Base-by-base conservation (phyloP, 805 yeast species). In the Myxozyma kluyveri region DNA sequence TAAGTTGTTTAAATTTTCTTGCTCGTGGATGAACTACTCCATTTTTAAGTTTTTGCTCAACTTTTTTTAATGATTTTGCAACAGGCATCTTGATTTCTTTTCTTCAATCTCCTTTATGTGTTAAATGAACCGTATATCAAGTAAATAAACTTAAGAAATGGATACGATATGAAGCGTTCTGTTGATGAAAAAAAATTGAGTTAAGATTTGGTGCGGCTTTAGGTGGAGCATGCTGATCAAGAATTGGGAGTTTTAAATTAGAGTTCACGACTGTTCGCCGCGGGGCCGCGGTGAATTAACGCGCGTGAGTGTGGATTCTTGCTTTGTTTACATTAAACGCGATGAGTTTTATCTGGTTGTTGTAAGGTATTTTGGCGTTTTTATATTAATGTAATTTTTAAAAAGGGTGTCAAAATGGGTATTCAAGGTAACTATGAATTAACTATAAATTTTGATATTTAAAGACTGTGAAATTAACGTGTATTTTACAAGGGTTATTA, bases 1-100 rank as follows among this genome's bases (percentile, higher is more conserved):
- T 83, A 46, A 91, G 72, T 66, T 85, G 88, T 68, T 84, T 84
- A 68, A 88, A 85, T 68, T 89, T 91, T 48, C 96, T 78, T 7
- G 97, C 96, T 64, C 83, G 84, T 21, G 95, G 93, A 66, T 91
- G 98, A 60, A 86, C 72, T 37, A 77, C 79, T 26, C 33, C 33
- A 54, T 79, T 72, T 51, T 78, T 72, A 49, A 82, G 69, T 59
- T 76, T 74, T 69, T 83, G 83, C 59, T 78, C 75, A 32, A 87
- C 84, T 62, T 86, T 86, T 21, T 74, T 67, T 47, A 87, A 72
- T 55, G 80, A 80, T 63, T 85, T 86, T 17, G 81, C 84, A 55
- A 83, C 69, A 14, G 88, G 88, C 90, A 84, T 83, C 17, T 21
- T 31, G 9, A 19, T 4, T 14, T 22, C 14, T 45, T 19, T 45